Evolutionary conservation across 1,284 basidiomycete species (phyloP).

Genomic region (Afroboletus lepidellus): DNA sequence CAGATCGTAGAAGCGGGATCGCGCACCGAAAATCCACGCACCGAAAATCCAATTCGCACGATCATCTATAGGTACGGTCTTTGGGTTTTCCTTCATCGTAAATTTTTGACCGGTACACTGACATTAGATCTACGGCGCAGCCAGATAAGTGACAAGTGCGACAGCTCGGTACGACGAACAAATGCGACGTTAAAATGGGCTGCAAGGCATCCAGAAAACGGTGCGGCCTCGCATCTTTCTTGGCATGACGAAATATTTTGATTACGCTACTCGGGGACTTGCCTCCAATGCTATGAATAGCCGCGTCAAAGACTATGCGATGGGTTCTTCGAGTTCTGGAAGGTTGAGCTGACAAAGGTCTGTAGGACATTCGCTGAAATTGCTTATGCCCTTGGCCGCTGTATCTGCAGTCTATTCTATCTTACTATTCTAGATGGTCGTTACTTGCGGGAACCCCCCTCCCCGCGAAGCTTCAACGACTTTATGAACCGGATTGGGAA

Average conservation of each 20-base stretch:
- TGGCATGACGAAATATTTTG: constrained; percentile 30
- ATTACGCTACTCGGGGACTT: constrained; percentile 40
- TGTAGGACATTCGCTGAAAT: constrained; percentile 39
- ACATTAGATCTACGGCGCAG: constrained; percentile 41
- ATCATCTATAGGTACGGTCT: constrained; percentile 35
- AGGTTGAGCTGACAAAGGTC: constrained; percentile 40
- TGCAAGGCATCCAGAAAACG: constrained; percentile 36
- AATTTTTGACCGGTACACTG: not conserved
- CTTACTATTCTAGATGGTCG: constrained; percentile 33
- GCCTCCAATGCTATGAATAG: constrained; percentile 39
- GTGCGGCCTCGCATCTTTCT: constrained; percentile 36
- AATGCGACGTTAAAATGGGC: not conserved
- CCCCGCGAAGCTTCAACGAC: constrained; percentile 33
- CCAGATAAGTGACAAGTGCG: constrained; percentile 30
- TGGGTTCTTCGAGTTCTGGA: constrained; percentile 37
- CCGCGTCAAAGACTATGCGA: constrained; percentile 40
- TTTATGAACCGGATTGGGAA: constrained; percentile 41
- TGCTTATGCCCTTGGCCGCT: constrained; percentile 36
- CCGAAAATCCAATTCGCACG: too few species aligned
- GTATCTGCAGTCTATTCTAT: constrained; percentile 23
- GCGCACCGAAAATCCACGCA: constrained; percentile 38
- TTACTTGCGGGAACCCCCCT: constrained; percentile 40
- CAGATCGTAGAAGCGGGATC: constrained; percentile 41
- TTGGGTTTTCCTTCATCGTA: not conserved
- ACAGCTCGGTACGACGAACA: not conserved